Base-by-base conservation (phyloP, 495 filamentous ascomycete species). In the Penicillium lagena region DNA sequence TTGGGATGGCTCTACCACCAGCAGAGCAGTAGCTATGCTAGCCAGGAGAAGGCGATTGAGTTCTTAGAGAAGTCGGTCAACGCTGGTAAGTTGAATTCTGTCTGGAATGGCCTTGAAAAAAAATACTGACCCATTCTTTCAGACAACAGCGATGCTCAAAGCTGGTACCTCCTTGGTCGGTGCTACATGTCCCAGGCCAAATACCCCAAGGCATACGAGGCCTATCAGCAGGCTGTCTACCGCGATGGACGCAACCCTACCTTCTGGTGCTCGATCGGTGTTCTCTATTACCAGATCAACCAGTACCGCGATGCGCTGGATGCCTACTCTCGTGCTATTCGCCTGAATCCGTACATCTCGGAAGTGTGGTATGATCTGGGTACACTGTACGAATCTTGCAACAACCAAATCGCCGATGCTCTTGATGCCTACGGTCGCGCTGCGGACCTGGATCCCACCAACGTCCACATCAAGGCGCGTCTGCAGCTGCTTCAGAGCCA, bases 101-200 rank as follows among this genome's bases (percentile, higher is more conserved):
- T 12, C n/a, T 45, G 36, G 45, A 29, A 28, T 12, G 7, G 8
- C 29, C 37, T 28, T 22, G 2, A 6, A 22, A 22, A 12, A 37
- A 42, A 35, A 49, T 46, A 37, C 39, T 45, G 4, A 15, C 12
- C 35, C 2, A n/a, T 36, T 22, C 15, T 8, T 13, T 27, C 9
- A 95, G 93, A 98, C 53, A 87, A 93, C 61, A 84, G 69, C 49
- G 93, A 98, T 67, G 89, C 93, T 29, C 94, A 97, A 66, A 97
- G 91, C 70, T 98, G 93, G 93, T 98, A 98, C 63, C 78, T 98
- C 35, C 82, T 98, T 37, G 93, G 93, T 35, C 84, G 93, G 51
- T 98, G 93, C 69, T 98, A 98, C 74, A 98, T 98, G 93, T 94
- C 93, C 53, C 90, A 96, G 62, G 87, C 95, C 67, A 98, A 98